Evolutionary conservation across 257 asterid genomes (phyloP).

Genomic region (Ophiorrhiza pumila): DNA sequence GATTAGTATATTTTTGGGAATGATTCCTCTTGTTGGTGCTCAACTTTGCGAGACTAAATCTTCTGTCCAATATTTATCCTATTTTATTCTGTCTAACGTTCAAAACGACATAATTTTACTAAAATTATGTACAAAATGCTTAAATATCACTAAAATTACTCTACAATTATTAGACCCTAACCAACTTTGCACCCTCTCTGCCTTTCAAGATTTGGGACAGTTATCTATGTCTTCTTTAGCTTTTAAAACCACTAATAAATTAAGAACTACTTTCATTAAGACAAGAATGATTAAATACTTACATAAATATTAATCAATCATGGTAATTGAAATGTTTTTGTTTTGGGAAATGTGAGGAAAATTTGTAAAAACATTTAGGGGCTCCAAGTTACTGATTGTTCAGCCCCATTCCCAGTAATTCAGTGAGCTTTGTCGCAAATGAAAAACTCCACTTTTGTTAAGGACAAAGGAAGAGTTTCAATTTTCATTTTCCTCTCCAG

Average conservation of each 20-base stretch:
- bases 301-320: not conserved
- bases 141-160: too few relatives aligned
- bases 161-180: too few relatives aligned
- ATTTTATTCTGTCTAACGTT: too few relatives aligned
- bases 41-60: too few relatives aligned
- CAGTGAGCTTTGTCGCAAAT: not conserved
- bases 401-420: constrained; percentile 10
- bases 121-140: too few relatives aligned
- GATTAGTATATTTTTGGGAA: constrained; percentile 14
- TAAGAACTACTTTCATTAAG: not conserved
- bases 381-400: constrained; percentile 5
- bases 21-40: constrained; percentile 31
- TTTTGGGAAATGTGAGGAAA: constrained; percentile 1
- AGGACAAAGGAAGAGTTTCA: not conserved
- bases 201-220: constrained; percentile 13
- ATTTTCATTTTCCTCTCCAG: not conserved
- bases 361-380: constrained; percentile 1
- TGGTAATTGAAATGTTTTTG: not conserved
- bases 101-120: too few relatives aligned
- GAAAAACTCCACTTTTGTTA: not conserved
- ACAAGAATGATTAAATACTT: not conserved
- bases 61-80: too few relatives aligned
- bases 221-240: constrained; percentile 5
- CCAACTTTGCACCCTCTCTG: constrained; percentile 23
- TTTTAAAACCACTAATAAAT: not conserved